Conservation (phyloP, 148 eudicot species). For the Chenopodium album region DNA sequence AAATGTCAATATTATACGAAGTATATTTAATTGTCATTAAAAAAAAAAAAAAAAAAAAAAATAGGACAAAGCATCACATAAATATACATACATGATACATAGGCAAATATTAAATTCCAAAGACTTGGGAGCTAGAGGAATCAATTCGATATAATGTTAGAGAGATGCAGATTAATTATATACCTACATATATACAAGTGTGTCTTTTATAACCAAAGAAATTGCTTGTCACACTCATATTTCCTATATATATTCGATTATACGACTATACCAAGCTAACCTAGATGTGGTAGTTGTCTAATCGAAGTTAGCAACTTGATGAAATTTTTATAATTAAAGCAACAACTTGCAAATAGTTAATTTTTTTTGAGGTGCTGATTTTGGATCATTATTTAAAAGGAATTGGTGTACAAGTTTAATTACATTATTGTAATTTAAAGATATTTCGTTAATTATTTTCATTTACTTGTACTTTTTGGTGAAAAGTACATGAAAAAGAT, state of each 20-base stretch:
- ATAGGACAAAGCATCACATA: background rate
- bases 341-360: too few species aligned
- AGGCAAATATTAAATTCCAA: slow-evolving; percentile 9
- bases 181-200: too few species aligned
- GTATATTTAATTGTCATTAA: too few species aligned
- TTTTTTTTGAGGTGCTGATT: background rate
- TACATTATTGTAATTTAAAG: too few species aligned
- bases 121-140: slow-evolving; percentile 15
- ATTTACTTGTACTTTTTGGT: slow-evolving; percentile 5
- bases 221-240: background rate
- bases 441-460: too few species aligned
- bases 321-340: background rate
- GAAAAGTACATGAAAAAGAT: background rate
- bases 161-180: too few species aligned
- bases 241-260: background rate
- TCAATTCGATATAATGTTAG: background rate
- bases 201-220: background rate
- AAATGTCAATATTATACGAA: too few species aligned
- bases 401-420: too few species aligned
- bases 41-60: too few species aligned
- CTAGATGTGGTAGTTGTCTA: background rate
- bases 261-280: background rate
- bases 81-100: background rate
- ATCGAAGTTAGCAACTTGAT: background rate
- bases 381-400: background rate